Base-by-base conservation (phyloP, 306 rosid species). In the Prunus salicina region DNA sequence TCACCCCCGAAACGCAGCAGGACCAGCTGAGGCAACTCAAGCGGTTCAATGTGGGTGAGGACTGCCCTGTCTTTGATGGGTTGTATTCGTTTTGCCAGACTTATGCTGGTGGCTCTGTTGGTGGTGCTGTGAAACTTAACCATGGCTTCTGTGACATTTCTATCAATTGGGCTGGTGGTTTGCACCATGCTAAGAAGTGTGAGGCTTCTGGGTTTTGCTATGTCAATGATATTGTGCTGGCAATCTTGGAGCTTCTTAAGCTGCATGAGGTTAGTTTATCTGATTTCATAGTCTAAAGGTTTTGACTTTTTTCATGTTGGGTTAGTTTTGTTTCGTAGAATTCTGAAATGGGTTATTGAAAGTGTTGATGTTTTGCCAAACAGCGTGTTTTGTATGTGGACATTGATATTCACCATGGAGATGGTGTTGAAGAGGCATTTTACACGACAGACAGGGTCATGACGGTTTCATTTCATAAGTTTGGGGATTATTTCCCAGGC, bases 121-220 rank as follows among this genome's bases (percentile, higher is more conserved):
- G 97, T 73, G 97, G 97, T 66, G 91, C 97, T 19, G 89, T 91
- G 61, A 91, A 91, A 85, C 85, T 91, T 52, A 92, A 90, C 46
- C 97, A 92, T 67, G 93, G 87, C 32, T 86, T 82, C 63, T 89
- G 97, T 64, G 97, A 92, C 75, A 92, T 90, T 85, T 92, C 97
- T 71, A 84, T 92, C 74, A 92, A 92, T 74, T 92, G 96, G 97
- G 92, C 97, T 28, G 97, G 96, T 25, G 97, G 97, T 14, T 79
- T 91, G 78, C 97, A 91, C 74, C 97, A 91, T 82, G 97, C 97
- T 63, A 91, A 91, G 83, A 91, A 91, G 87, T 91, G 97, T 15
- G 97, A 91, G 82, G 97, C 97, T 49, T 91, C 95, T 63, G 97
- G 97, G 62, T 91, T 91, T 84, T 91, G 97, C 82, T 91, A 91